Conservation (phyloP, 1,139 yeast species). For the Blastobotrys petasosporus region DNA sequence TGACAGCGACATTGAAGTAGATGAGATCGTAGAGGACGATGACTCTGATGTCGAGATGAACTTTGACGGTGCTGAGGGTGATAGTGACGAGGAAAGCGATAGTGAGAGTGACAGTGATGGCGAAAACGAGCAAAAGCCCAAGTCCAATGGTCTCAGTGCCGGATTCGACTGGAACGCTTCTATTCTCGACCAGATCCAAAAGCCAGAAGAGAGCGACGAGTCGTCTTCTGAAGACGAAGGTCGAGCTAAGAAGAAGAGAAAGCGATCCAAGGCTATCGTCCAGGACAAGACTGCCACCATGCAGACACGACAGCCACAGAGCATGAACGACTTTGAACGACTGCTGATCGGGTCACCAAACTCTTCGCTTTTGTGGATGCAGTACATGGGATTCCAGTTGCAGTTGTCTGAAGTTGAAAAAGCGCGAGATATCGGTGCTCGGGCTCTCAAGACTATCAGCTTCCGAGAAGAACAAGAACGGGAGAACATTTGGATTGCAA, state of each 20-base stretch:
- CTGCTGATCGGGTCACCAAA: conserved; percentile 86
- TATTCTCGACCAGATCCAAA: conserved; percentile 71
- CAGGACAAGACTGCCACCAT: conserved; percentile 85
- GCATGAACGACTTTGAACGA: conserved; percentile 86
- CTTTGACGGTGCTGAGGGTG: conserved; percentile 28
- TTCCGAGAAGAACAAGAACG: conserved; percentile 93
- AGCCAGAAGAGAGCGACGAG: conserved; percentile 45
- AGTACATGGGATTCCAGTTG: conserved; percentile 95
- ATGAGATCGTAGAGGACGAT: conserved; percentile 33
- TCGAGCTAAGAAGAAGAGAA: conserved; percentile 37
- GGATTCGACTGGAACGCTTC: conserved; percentile 96
- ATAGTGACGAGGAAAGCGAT: conserved; percentile 29
- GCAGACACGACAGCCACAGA: conserved; percentile 81
- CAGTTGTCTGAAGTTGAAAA: conserved; percentile 90
- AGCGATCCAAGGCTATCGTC: conserved; percentile 41
- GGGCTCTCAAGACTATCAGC: conserved; percentile 85
- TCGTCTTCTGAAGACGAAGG: conserved; percentile 34
- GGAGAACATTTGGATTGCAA: conserved; percentile 92
- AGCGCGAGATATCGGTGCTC: conserved; percentile 87
- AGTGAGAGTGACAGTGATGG: conserved; percentile 30
- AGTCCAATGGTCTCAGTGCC: conserved; percentile 58
- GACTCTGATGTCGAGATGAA: conserved; percentile 32
- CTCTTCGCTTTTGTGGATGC: conserved; percentile 94
- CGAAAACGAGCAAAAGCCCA: conserved; percentile 26
- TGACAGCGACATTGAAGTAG: conserved; percentile 36